Evolutionary conservation across 176 grass and related monocot species (phyloP).

Genomic region (Juncus inflexus): DNA sequence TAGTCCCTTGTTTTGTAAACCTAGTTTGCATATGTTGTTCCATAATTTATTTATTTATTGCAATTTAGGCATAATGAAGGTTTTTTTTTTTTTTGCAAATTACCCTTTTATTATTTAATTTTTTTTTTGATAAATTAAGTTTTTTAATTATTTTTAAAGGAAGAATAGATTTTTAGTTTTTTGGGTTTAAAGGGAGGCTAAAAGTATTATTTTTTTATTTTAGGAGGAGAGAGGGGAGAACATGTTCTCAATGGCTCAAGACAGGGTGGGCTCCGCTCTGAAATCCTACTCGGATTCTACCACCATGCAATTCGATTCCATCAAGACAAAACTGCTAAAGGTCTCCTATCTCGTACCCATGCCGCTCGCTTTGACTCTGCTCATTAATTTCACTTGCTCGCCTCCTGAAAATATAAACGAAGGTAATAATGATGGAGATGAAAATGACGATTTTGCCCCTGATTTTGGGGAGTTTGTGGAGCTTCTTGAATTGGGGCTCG

Average conservation of each 20-base stretch:
- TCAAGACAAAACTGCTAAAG: constrained; percentile 75
- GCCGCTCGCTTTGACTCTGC: constrained; percentile 65
- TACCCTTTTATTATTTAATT: constrained; percentile 9
- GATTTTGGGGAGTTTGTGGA: constrained; percentile 46
- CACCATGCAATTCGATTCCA: constrained; percentile 43
- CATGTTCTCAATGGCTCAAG: constrained; percentile 54
- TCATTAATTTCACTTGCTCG: constrained; percentile 69
- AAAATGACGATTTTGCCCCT: constrained; percentile 36
- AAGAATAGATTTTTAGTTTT: too few relatives aligned
- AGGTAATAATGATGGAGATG: constrained; percentile 29
- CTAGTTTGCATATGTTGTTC: too few relatives aligned
- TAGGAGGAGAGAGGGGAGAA: constrained; percentile 85
- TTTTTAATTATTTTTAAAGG: too few relatives aligned
- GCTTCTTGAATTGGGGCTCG: constrained; percentile 62
- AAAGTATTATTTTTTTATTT: neutral
- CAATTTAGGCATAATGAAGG: neutral
- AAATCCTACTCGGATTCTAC: constrained; percentile 57
- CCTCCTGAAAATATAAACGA: constrained; percentile 19
- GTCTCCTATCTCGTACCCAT: constrained; percentile 78
- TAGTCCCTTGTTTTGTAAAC: too few relatives aligned
- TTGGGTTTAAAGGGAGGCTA: neutral
- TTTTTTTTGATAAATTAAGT: neutral
- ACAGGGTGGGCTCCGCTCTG: constrained; percentile 63
- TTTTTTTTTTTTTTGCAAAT: constrained; percentile 14
- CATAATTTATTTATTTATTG: too few relatives aligned